Evolutionary conservation across 2,329 filamentous ascomycete genomes (phyloP), one percentile per base, ranked within the genome.

Genomic region (Penicillium psychrosexuale): DNA sequence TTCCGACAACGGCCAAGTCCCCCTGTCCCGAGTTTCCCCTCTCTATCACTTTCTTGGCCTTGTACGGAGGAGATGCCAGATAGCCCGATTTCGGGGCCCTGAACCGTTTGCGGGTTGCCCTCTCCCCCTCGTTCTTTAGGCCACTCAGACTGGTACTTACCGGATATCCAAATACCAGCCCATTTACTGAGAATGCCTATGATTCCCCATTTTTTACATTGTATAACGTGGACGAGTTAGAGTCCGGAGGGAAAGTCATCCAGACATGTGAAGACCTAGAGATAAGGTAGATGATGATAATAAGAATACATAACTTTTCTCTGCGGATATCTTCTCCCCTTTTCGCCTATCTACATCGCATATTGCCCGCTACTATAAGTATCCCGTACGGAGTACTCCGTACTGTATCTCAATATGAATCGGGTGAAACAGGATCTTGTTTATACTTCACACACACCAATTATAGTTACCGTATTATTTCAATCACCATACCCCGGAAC

Each of bases 1-100:
- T 66, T 64, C 67, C 67, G 67, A 69, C 66, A 68, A 68, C 67
- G 66, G 67, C 61, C 66, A 66, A 66, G 65, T 54, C 57, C 34
- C 31, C 53, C 50, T 27, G 46, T 55, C 55, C 65, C 59, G 63
- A 57, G 59, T 61, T 60, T 55, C 57, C 46, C 55, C 55, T 59
- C 50, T 57, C 39, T 47, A 47, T 38, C 36, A 24, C 11, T 11
- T 44, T 51, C 28, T 55, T 47, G 54, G 55, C 47, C 13, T 49
- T 15, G 31, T 12, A 33, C 27, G 27, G 27, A 28, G n/a, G 22
- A 42, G 33, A 45, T 43, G 31, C 31, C 31, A 33, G 22, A 42
- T 33, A 50, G 53, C 61, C 68, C 68, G 68, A 70, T 59, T 57
- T 71, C 69, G 69, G 69, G 69, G 60, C 55, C 54, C 31, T 47